Conservation (phyloP, 805 yeast genomes). For the Yarrowia yakushimensis region DNA sequence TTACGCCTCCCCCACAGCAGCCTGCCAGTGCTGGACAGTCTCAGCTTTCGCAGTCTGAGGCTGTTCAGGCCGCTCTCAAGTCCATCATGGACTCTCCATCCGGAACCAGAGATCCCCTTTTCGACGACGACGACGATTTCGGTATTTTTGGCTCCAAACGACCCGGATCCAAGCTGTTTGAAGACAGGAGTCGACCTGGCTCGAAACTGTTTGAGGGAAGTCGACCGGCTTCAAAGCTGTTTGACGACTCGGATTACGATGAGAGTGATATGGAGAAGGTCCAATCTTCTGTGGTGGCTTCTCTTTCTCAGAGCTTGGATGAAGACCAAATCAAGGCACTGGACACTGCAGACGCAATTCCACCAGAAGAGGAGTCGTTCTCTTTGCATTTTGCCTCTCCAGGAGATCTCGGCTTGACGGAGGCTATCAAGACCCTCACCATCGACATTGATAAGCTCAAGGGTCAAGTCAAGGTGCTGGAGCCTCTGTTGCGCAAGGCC, state of each 20-base stretch:
- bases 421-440: constrained; percentile 59
- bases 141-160: neutral
- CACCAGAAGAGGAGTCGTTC: constrained; percentile 23
- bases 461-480: constrained; percentile 61
- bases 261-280: constrained; percentile 4
- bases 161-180: neutral
- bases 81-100: constrained; percentile 43
- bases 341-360: constrained; percentile 8
- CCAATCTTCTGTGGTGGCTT: neutral
- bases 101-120: constrained; percentile 23
- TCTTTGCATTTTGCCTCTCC: constrained; percentile 58
- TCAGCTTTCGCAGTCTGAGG: constrained; percentile 44
- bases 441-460: constrained; percentile 55
- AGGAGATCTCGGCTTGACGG: constrained; percentile 60
- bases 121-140: constrained; percentile 12
- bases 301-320: constrained; percentile 5
- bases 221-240: constrained; percentile 2
- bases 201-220: neutral
- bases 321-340: constrained; percentile 18
- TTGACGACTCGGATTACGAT: constrained; percentile 20
- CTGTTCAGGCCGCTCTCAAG: constrained; percentile 65
- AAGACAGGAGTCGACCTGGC: neutral
- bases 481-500: constrained; percentile 71
- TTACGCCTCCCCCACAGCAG: constrained; percentile 16
- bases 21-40: constrained; percentile 21